Conservation (phyloP, 306 rosid genomes). For the Inga oerstediana region DNA sequence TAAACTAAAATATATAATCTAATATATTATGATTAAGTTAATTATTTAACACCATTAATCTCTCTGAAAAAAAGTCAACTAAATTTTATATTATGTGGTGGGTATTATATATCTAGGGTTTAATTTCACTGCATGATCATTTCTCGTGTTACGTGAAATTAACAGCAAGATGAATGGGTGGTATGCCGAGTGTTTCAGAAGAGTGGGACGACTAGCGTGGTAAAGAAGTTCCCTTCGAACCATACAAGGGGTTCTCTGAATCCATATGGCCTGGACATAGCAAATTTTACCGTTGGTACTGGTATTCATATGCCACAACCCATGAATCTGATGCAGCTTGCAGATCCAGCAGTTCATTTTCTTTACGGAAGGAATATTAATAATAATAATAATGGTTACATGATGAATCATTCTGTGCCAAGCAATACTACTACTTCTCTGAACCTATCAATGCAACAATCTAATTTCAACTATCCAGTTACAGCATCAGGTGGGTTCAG, state of each 20-base stretch:
- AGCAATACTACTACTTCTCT: neutral
- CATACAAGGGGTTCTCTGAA: constrained; percentile 55
- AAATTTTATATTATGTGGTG: no score
- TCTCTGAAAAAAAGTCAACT: no score
- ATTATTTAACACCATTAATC: no score
- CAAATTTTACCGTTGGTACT: neutral
- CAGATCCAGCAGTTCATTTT: constrained; percentile 53
- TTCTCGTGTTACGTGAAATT: neutral
- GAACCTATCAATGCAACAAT: constrained; percentile 47
- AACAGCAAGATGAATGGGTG: constrained; percentile 85
- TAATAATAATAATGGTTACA: constrained; percentile 31
- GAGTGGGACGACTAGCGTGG: constrained; percentile 59
- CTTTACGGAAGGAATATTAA: constrained; percentile 57
- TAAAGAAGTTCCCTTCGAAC: constrained; percentile 68
- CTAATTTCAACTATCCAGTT: constrained; percentile 44
- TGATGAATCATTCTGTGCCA: constrained; percentile 6
- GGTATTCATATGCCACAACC: constrained; percentile 42
- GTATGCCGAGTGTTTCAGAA: constrained; percentile 83
- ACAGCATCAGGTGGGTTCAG: constrained; percentile 58
- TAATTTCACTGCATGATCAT: neutral
- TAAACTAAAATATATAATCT: no score
- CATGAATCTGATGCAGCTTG: constrained; percentile 63
- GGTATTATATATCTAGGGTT: neutral
- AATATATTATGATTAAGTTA: no score
- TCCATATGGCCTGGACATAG: constrained; percentile 64